These are phyloP conservation scores for Ceratocystis harringtonii DNA, from an alignment of 2,329 filamentous ascomycete genomes.

Conservation along the genomic window DNA sequence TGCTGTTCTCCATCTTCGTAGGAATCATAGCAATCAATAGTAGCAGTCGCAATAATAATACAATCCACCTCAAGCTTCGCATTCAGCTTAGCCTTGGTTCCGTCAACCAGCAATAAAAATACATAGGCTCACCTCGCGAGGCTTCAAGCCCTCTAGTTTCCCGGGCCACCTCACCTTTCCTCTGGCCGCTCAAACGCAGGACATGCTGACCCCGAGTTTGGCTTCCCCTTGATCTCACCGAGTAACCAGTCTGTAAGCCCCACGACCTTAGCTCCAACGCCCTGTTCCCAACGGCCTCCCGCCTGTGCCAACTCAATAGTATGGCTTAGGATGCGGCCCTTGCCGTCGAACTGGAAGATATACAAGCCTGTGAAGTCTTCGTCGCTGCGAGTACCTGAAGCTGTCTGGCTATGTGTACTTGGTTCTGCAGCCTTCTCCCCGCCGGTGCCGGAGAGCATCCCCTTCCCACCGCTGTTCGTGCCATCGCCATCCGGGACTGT, in stretches of 20 bases:
- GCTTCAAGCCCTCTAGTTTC: neutral
- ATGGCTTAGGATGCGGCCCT: constrained; percentile 71
- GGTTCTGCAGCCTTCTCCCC: constrained; percentile 21
- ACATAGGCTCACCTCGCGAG: neutral
- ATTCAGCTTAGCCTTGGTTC: neutral
- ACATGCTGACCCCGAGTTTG: constrained; percentile 14
- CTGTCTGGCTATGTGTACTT: constrained; percentile 25
- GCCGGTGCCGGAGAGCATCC: constrained; percentile 17
- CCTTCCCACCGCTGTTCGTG: constrained; percentile 25
- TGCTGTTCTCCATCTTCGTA: neutral
- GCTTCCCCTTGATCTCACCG: constrained; percentile 43
- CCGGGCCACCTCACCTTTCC: neutral
- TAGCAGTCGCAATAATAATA: neutral
- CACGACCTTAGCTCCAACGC: constrained; percentile 67
- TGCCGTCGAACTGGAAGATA: constrained; percentile 84
- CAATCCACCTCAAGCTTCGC: neutral
- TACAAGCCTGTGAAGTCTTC: constrained; percentile 84
- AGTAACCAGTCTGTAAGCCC: constrained; percentile 90
- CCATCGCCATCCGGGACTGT: constrained; percentile 20
- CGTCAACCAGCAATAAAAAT: neutral
- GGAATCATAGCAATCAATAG: neutral
- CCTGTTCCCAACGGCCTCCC: constrained; percentile 66
- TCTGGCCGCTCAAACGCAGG: constrained; percentile 14
- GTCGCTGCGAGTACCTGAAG: constrained; percentile 16
- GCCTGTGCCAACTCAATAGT: constrained; percentile 90